Percentiles rank a stretch among this genome's conserved stretches.
Evolutionary conservation across 1,284 basidiomycete genomes (phyloP).

Genomic region (Cystobasidium pallidum): DNA sequence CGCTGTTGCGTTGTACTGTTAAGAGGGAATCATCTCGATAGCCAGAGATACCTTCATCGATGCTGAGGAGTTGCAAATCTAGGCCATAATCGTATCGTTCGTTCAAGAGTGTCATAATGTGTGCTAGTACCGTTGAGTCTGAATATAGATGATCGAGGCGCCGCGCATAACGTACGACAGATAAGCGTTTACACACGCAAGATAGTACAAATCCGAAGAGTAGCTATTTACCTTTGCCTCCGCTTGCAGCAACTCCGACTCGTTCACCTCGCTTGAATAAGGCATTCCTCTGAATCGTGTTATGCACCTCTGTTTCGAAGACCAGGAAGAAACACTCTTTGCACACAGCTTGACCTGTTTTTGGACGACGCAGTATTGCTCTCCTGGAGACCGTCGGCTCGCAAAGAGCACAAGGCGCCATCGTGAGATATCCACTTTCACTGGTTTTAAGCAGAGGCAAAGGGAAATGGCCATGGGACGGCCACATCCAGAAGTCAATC

Average conservation of each 20-base stretch:
- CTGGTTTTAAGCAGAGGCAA: neutral
- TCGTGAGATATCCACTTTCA: slow-evolving; percentile 26
- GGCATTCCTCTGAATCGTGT: slow-evolving; percentile 70
- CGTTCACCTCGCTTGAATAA: slow-evolving; percentile 89
- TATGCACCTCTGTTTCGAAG: slow-evolving; percentile 97
- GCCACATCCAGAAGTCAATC: neutral
- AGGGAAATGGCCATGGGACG: neutral
- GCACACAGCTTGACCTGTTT: slow-evolving; percentile 96
- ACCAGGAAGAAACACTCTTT: slow-evolving; percentile 78
- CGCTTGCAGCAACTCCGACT: slow-evolving; percentile 96
- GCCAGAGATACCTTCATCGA: slow-evolving; percentile 98
- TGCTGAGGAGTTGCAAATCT: slow-evolving; percentile 88
- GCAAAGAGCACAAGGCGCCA: slow-evolving; percentile 53
- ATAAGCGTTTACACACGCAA: no score
- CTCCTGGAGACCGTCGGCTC: slow-evolving; percentile 56
- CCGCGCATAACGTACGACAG: neutral
- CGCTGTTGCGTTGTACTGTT: slow-evolving; percentile 97
- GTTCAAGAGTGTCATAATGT: slow-evolving; percentile 95
- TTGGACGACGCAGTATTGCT: slow-evolving; percentile 90
- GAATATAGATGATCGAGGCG: neutral
- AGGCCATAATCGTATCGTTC: slow-evolving; percentile 91
- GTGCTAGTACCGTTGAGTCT: slow-evolving; percentile 97
- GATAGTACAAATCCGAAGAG: neutral
- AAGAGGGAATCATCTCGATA: slow-evolving; percentile 95
- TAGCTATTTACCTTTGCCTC: slow-evolving; percentile 78